These are phyloP conservation scores for Ilex aquifolium DNA, from an alignment of 257 asterid genomes.

Conservation along the genomic window DNA sequence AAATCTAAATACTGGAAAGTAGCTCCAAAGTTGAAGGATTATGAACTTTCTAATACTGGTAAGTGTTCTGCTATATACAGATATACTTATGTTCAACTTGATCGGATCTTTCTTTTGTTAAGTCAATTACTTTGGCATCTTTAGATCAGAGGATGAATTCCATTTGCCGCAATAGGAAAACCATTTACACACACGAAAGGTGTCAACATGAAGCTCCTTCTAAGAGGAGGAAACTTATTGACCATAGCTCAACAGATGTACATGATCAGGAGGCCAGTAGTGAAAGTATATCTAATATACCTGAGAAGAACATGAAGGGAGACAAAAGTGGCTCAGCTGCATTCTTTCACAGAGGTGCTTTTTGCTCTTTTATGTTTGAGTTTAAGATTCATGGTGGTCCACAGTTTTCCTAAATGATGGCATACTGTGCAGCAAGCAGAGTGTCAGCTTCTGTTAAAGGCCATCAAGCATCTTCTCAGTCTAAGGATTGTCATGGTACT, in stretches of 20 bases:
- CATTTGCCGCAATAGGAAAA: not conserved
- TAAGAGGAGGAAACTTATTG: slow-evolving; percentile 3
- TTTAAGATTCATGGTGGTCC: slow-evolving; percentile 1
- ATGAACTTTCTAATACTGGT: not conserved
- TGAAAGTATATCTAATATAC: slow-evolving; percentile 10
- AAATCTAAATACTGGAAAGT: not conserved
- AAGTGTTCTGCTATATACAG: not conserved
- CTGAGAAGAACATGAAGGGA: not conserved
- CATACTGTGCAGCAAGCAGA: slow-evolving; percentile 38
- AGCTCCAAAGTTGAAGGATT: slow-evolving; percentile 1
- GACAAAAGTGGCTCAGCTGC: slow-evolving; percentile 2
- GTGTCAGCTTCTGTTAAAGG: slow-evolving; percentile 31
- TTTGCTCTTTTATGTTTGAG: not conserved
- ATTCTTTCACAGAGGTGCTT: slow-evolving; percentile 1
- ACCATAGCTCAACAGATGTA: not conserved
- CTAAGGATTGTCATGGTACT: slow-evolving; percentile 59
- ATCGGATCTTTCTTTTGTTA: no score
- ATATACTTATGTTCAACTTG: no score
- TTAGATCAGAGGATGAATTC: slow-evolving; percentile 4
- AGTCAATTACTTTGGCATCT: not conserved
- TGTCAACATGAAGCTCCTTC: slow-evolving; percentile 3
- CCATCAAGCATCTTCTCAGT: slow-evolving; percentile 21
- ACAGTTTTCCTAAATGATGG: slow-evolving; percentile 6
- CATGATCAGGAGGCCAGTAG: slow-evolving; percentile 4
- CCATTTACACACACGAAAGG: slow-evolving; percentile 3